Evolutionary conservation across 805 yeast species (phyloP), one percentile per base, ranked within the genome.

Genomic region (Kodamaea leandrae): DNA sequence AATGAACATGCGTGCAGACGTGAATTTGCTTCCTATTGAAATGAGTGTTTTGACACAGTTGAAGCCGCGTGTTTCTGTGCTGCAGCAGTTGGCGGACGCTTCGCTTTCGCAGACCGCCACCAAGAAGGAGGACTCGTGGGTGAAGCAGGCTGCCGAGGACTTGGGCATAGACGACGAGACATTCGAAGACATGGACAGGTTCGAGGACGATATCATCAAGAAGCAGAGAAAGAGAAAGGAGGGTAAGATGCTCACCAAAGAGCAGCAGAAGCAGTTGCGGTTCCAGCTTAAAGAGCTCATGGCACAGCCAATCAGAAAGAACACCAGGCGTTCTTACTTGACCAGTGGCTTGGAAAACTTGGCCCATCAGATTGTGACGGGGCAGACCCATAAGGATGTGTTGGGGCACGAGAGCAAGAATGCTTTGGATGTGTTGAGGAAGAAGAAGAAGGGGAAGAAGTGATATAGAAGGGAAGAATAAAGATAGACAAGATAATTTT

Each of bases 81-180:
- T 97, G 4, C 73, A 83, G 16, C 77, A 81, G 52, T 66, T 93
- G 37, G 90, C 95, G 0, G 95, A 86, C 49, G 71, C 86, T 13
- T 79, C 78, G 28, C 68, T 82, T 12, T 76, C 82, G 2, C 62
- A 77, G 2, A 76, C 82, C 14, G 76, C 85, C 4, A 62, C 78
- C 24, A 71, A 69, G 27, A 84, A 83, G 52, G 93, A 88, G 49
- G 80, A 80, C 42, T 70, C 78, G 17, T 89, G 98, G 97, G 69
- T 89, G 45, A 76, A 78, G 44, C 80, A 87, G 55, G 97, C 96
- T 0, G 98, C 98, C 0, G 93, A 85, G 39, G 99, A 93, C 37
- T 71, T 93, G 42, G 99, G 96, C 6, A 64, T 90, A 28, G 96
- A 86, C 25, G 72, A 81, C 37, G 62, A 80, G 39, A 36, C 34